These are phyloP conservation scores for Antitrichia curtipendula DNA, from an alignment of 225 moss, liverwort and hornwort species.

Conservation along the genomic window DNA sequence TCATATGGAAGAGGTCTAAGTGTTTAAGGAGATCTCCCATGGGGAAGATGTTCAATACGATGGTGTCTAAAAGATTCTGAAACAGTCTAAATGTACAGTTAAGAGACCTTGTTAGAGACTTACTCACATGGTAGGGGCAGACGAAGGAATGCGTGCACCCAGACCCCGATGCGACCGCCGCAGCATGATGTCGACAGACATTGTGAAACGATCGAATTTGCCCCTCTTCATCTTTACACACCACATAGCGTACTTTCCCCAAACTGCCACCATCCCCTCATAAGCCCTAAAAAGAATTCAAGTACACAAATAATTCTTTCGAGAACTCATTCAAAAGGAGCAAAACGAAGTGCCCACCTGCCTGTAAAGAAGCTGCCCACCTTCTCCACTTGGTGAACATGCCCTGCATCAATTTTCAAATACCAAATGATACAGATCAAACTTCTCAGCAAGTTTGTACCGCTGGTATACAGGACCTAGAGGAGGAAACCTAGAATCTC, in stretches of 20 bases:
- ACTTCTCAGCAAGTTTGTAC: not conserved
- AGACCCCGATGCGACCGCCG: conserved; percentile 75
- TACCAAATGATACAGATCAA: not conserved
- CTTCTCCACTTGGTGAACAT: conserved; percentile 45
- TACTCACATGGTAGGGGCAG: conserved; percentile 86
- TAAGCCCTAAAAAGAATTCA: not conserved
- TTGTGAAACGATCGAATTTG: conserved; percentile 78
- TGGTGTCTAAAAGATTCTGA: not conserved
- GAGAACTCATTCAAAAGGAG: not conserved
- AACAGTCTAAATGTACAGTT: not conserved
- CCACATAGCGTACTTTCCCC: conserved; percentile 66
- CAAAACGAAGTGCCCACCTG: conserved; percentile 28
- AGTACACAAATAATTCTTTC: not conserved
- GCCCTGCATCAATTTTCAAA: conserved; percentile 26
- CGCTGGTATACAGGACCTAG: not conserved
- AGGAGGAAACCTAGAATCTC: not conserved
- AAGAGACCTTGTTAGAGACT: not conserved
- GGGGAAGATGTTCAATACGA: not conserved
- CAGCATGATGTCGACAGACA: conserved; percentile 94
- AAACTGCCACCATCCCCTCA: conserved; percentile 25
- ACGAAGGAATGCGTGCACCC: conserved; percentile 71
- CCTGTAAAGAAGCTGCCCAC: conserved; percentile 81
- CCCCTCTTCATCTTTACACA: conserved; percentile 73
- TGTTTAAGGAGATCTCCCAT: not conserved
- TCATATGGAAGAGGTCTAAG: not conserved